Evolutionary conservation across 2,329 filamentous ascomycete genomes (phyloP), one percentile per base, ranked within the genome.

Genomic region (Penicillium sp.): DNA sequence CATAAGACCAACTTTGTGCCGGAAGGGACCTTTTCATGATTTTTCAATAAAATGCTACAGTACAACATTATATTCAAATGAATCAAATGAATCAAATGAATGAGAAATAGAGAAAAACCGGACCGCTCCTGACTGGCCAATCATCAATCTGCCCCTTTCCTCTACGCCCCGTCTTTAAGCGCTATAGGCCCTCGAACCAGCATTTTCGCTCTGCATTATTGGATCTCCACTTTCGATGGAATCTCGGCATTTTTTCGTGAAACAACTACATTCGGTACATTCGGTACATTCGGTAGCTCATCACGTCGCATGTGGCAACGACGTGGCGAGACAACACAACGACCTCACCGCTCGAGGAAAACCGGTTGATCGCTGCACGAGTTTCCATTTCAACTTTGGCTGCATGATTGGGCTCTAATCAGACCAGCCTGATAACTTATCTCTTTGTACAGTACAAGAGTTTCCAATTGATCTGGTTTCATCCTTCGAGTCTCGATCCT

Each of bases 311-410:
- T 16, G 53, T 56, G 53, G 53, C 53, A 34, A 53, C 40, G 53
- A 56, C 54, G 54, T 56, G 54, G 54, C 54, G 44, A 50, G 37
- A 43, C 53, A 44, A 40, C 50, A 18, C 40, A 48, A 34, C 35
- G 26, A 40, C 34, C 29, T 52, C 43, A 56, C 54, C 54, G 54
- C 54, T 56, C 32, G 32, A 43, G 24, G n/a, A 22, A 22, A 16
- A n/a, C 29, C 16, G 14, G 38, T 24, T 50, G 48, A 51, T 51
- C 37, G 38, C 24, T 50, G 37, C 35, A 50, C 29, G 8, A 29
- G 29, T n/a, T 42, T 35, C 40, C 16, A 50, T 24, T 22, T n/a
- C 13, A 42, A 51, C 37, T 6, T 20, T 14, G 46, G 29, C 52
- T 52, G 48, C 48, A 56, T 52, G 53, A 56, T 40, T 52, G 26